A percentile compares a stretch with the other conserved stretches of the same genome.
Conservation (phyloP, 352 stramenopile species). For the Albugo candida region DNA sequence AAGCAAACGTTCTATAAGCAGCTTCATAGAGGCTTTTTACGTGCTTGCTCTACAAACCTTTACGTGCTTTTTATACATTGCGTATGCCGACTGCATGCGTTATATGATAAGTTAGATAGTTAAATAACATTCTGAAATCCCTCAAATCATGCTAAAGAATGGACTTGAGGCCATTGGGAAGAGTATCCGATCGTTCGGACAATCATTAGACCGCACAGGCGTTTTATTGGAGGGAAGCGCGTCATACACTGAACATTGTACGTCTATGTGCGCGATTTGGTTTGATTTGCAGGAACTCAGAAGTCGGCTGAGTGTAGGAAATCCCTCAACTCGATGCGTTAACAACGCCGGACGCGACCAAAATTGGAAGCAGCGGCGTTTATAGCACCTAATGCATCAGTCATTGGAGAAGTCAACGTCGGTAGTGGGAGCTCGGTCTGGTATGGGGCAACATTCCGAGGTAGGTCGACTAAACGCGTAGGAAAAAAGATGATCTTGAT, state of each 20-base stretch:
- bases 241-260: slow-evolving; percentile 79
- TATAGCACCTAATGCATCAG: slow-evolving; percentile 80
- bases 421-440: slow-evolving; percentile 81
- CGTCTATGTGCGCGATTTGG: slow-evolving; percentile 8
- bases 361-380: slow-evolving; percentile 45
- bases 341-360: slow-evolving; percentile 45
- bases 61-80: too few species aligned
- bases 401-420: slow-evolving; percentile 86
- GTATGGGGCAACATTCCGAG: slow-evolving; percentile 83
- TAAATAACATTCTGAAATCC: too few species aligned
- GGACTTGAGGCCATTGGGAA: slow-evolving; percentile 54
- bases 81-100: too few species aligned
- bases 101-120: too few species aligned
- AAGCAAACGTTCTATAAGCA: too few species aligned
- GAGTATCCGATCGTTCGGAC: slow-evolving; percentile 60
- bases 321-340: slow-evolving; percentile 61
- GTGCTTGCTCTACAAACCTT: too few species aligned
- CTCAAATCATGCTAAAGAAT: slow-evolving; percentile 30
- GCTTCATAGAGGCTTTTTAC: too few species aligned
- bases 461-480: slow-evolving; percentile 7
- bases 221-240: slow-evolving; percentile 59
- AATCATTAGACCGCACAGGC: slow-evolving; percentile 72
- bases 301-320: slow-evolving; percentile 23
- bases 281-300: neutral
- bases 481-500: neutral